A percentile compares a stretch with the other conserved stretches of the same genome.
Evolutionary conservation across 306 rosid genomes (phyloP).

Genomic region (Vigna trinervia): DNA sequence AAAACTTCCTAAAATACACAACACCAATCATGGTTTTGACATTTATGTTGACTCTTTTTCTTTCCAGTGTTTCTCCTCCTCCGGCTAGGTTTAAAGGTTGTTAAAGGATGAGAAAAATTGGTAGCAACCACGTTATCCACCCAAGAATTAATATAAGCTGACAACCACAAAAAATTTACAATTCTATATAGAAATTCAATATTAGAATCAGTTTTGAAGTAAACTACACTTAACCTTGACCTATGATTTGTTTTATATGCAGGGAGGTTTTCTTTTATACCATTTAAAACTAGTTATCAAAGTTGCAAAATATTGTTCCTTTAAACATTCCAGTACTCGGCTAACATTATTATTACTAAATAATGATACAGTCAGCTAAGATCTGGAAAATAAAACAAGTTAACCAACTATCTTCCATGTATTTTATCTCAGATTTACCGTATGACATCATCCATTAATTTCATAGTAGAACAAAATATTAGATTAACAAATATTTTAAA

Average conservation of each 20-base stretch:
- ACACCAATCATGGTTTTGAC: too few species aligned
- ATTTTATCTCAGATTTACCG: constrained; percentile 12
- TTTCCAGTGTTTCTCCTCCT: neutral
- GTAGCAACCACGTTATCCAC: neutral
- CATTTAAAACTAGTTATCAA: neutral
- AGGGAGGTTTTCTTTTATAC: neutral
- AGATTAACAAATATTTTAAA: neutral
- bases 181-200: neutral
- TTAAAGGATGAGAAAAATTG: neutral
- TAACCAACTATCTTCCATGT: constrained; percentile 15
- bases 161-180: neutral
- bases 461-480: neutral
- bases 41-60: neutral
- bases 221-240: neutral
- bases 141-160: neutral
- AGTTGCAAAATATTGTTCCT: neutral
- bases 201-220: neutral
- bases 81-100: neutral
- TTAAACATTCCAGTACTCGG: neutral
- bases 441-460: constrained; percentile 6
- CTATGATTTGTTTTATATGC: neutral
- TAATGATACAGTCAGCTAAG: neutral
- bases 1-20: too few species aligned
- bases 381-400: neutral
- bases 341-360: neutral